Base-by-base conservation (phyloP, 208 protist species). In the Herpetomonas samuelpessoai region DNA sequence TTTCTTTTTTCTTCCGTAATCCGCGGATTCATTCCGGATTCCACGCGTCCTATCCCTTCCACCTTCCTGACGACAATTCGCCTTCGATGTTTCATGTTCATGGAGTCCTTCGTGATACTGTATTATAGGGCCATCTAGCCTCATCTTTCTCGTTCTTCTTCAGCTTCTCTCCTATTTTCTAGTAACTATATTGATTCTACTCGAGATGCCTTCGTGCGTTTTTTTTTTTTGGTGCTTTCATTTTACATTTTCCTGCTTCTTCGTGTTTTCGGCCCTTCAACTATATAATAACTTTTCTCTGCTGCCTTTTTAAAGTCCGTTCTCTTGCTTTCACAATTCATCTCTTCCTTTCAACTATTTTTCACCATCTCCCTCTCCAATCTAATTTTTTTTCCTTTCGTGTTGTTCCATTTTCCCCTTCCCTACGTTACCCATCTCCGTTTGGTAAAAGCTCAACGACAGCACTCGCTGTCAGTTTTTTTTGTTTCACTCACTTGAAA, bases 211-310 rank as follows among this genome's bases (percentile, higher is more conserved):
- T 59, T 46, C 31, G 28, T 62, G 45, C 39, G 3, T 56, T 46
- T 50, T 10, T 31, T 64, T 22, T 58, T 57, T 57, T 65, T 65
- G n/a, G n/a, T n/a, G n/a, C n/a, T n/a, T n/a, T n/a, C n/a, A 38
- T 62, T 62, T 49, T 62, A 9, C 12, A 18, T 49, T 22, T 51
- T 62, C 14, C 7, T 29, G 35, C 31, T 51, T 51, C 18, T 25
- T 52, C 10, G 52, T 45, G 16, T 27, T 49, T 25, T 14, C 18
- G 22, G 19, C 26, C 21, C 12, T 18, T 44, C 25, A 46, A 38
- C 7, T 38, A 55, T 28, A 1, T n/a, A 52, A 27, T 52, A 25
- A 39, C 27, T 21, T 25, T 22, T 24, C 22, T 31, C 18, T 16
- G 53, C 35, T 58, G 26, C 18, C 18, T 26, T 14, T 29, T 53